Percentiles rank a stretch among this genome's conserved stretches.
phyloP scores from a whole-genome alignment of 306 rosid genomes.

The Casuarina cunninghamiana region DNA sequence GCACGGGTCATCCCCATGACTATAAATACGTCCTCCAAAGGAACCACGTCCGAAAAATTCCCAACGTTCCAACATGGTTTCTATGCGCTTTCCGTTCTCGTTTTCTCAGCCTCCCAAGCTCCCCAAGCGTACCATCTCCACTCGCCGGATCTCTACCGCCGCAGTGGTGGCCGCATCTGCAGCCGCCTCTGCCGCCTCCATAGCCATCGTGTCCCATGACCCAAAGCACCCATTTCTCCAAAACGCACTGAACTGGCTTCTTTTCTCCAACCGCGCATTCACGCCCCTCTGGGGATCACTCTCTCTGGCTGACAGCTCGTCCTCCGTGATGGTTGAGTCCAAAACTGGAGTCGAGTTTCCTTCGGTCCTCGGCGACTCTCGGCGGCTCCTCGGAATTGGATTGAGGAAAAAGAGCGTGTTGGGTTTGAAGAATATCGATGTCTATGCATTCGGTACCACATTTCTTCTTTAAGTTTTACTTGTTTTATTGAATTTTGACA shows the following conservation, averaged over 20 bases:
- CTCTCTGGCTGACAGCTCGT: conserved; percentile 48
- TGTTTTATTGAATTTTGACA: neutral
- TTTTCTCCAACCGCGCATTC: conserved; percentile 35
- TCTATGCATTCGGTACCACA: conserved; percentile 77
- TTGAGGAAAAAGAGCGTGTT: conserved; percentile 66
- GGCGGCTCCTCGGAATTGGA: conserved; percentile 76
- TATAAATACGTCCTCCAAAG: neutral
- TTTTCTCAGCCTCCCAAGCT: conserved; percentile 59
- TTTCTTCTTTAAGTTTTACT: neutral
- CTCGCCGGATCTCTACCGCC: conserved; percentile 44
- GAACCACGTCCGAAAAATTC: neutral
- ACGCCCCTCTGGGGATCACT: conserved; percentile 76
- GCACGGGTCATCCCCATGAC: neutral
- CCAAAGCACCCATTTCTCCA: conserved; percentile 43
- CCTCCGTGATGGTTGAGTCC: conserved; percentile 45
- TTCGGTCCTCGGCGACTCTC: conserved; percentile 59
- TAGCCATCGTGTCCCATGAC: conserved; percentile 30
- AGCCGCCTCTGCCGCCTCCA: conserved; percentile 49
- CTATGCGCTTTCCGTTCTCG: conserved; percentile 83
- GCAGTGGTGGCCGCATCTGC: conserved; percentile 30
- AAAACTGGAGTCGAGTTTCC: conserved; percentile 72
- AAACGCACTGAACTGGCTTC: conserved; percentile 41
- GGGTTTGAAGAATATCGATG: conserved; percentile 85
- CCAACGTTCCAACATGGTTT: conserved; percentile 48
- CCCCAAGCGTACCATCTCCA: conserved; percentile 19